Conservation (phyloP, 1,284 basidiomycete genomes). For the Irpex sp. region DNA sequence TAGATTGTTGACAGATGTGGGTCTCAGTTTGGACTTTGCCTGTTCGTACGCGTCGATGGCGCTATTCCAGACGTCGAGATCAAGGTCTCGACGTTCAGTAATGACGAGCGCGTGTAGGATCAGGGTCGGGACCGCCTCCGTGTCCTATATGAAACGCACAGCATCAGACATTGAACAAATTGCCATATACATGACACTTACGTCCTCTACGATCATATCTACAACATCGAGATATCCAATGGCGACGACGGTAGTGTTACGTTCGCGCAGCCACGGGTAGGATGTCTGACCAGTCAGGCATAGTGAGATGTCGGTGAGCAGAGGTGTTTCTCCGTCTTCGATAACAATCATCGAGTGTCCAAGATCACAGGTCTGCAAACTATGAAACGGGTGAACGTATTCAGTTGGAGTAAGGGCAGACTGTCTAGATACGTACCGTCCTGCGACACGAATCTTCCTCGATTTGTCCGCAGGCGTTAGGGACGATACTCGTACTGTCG, state of each 20-base stretch:
- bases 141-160: slow-evolving; percentile 17
- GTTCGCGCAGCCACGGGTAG: slow-evolving; percentile 46
- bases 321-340: slow-evolving; percentile 39
- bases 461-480: neutral
- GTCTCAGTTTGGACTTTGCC: neutral
- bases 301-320: slow-evolving; percentile 52
- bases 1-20: neutral
- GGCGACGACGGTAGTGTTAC: slow-evolving; percentile 44
- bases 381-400: slow-evolving; percentile 18
- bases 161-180: neutral
- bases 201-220: slow-evolving; percentile 30
- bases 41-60: slow-evolving; percentile 26
- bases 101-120: slow-evolving; percentile 50
- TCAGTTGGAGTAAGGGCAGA: neutral
- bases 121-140: slow-evolving; percentile 31
- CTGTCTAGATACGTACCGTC: neutral
- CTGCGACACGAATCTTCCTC: neutral
- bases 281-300: slow-evolving; percentile 36
- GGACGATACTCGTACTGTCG: neutral
- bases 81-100: slow-evolving; percentile 40
- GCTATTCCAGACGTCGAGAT: slow-evolving; percentile 41
- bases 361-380: slow-evolving; percentile 51
- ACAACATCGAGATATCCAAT: slow-evolving; percentile 52
- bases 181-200: neutral
- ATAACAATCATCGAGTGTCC: slow-evolving; percentile 41